These are phyloP conservation scores for Aspergillus tamarii DNA, from an alignment of 2,329 filamentous ascomycete species.

Conservation along the genomic window DNA sequence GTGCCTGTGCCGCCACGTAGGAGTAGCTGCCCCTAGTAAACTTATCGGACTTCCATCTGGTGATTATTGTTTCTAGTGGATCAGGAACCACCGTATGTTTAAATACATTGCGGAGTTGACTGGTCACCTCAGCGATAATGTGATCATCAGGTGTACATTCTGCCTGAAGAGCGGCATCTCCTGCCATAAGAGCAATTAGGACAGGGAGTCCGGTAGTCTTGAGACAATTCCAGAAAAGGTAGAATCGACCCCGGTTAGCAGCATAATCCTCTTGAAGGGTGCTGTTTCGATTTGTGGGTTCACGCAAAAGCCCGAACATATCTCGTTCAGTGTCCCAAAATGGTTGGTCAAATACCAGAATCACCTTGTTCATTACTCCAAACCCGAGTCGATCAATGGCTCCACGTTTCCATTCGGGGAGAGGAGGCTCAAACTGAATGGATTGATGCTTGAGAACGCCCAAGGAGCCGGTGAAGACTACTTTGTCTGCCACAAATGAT, in stretches of 20 bases:
- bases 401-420: slow-evolving; percentile 84
- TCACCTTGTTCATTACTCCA: slow-evolving; percentile 92
- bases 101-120: slow-evolving; percentile 77
- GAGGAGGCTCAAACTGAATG: slow-evolving; percentile 82
- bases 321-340: slow-evolving; percentile 92
- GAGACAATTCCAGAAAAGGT: slow-evolving; percentile 96
- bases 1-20: slow-evolving; percentile 81
- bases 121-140: slow-evolving; percentile 78
- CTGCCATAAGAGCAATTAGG: slow-evolving; percentile 91
- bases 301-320: slow-evolving; percentile 89
- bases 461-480: slow-evolving; percentile 88
- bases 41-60: slow-evolving; percentile 85
- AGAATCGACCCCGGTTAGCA: slow-evolving; percentile 82
- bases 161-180: slow-evolving; percentile 86
- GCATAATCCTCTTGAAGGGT: slow-evolving; percentile 79
- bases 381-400: slow-evolving; percentile 86
- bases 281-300: slow-evolving; percentile 70
- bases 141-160: slow-evolving; percentile 75
- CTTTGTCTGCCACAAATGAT: slow-evolving; percentile 77
- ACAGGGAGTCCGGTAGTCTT: slow-evolving; percentile 87
- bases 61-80: slow-evolving; percentile 84
- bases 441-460: slow-evolving; percentile 83
- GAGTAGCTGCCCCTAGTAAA: slow-evolving; percentile 97
- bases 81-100: slow-evolving; percentile 65
- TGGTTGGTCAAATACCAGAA: slow-evolving; percentile 81